phyloP scores from a whole-genome alignment of 805 yeast genomes.

The Lipomyces lipofer region DNA sequence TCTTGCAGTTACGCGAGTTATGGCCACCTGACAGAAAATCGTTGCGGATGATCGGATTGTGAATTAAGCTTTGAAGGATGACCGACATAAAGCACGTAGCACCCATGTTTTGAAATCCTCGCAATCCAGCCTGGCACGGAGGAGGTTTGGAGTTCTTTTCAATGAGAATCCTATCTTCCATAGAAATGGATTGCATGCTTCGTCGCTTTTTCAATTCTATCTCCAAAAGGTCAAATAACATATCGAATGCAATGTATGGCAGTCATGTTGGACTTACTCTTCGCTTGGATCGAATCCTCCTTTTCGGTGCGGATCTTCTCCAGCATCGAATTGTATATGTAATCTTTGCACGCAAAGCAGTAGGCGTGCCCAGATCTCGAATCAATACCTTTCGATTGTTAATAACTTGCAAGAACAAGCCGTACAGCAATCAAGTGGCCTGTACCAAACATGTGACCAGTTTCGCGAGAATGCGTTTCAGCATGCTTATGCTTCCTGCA shows the following conservation, averaged over 20 bases:
- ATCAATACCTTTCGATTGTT: slow-evolving; percentile 56
- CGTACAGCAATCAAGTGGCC: not conserved
- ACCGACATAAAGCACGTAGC: slow-evolving; percentile 97
- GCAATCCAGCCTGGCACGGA: slow-evolving; percentile 53
- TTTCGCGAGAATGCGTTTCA: slow-evolving; percentile 28
- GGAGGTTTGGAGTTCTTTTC: slow-evolving; percentile 24
- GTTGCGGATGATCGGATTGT: slow-evolving; percentile 82
- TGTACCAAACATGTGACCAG: slow-evolving; percentile 33
- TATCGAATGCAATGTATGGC: not conserved
- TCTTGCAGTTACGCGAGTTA: slow-evolving; percentile 50
- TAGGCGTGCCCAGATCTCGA: slow-evolving; percentile 65
- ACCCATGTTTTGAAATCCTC: slow-evolving; percentile 91
- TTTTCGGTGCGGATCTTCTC: slow-evolving; percentile 50
- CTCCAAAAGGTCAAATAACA: not conserved
- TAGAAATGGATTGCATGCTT: not conserved
- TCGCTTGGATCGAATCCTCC: slow-evolving; percentile 3
- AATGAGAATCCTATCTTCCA: slow-evolving; percentile 21
- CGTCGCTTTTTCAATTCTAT: slow-evolving; percentile 9
- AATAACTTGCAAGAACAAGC: not conserved
- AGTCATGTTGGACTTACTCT: slow-evolving; percentile 7
- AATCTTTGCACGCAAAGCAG: slow-evolving; percentile 78
- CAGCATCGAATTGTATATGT: slow-evolving; percentile 60
- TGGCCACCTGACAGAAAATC: slow-evolving; percentile 77
- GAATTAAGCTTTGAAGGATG: slow-evolving; percentile 83
- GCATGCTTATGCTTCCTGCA: slow-evolving; percentile 30